Evolutionary conservation across 2,329 filamentous ascomycete genomes (phyloP), one percentile per base, ranked within the genome.

Genomic region (Cytospora chrysosperma): DNA sequence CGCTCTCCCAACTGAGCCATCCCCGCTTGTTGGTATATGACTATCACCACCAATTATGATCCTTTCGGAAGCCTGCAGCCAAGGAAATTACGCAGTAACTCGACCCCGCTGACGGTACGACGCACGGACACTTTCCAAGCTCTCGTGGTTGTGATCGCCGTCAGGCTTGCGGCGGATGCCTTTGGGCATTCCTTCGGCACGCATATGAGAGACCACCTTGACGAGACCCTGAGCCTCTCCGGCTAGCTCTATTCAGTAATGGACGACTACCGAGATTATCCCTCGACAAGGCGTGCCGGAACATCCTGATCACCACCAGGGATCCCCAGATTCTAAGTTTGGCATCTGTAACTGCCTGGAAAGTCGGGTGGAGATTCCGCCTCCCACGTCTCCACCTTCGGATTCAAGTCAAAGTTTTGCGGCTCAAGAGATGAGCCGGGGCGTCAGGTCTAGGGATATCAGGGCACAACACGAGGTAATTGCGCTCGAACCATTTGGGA

Each of bases 311-410:
- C 49, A 21, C 28, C 54, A 49, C 40, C 47, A 37, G 32, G 27
- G n/a, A 24, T 52, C 24, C 37, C 58, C 54, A 37, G 21, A 49
- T 62, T 55, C 59, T 65, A 65, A 59, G 53, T 65, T 65, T 65
- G 60, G 63, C 59, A 65, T 32, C 59, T 50, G n/a, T n/a, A 55
- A 53, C 59, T 61, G 59, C 51, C 51, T 55, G 32, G 37, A 53
- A 47, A 27, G 55, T 40, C 51, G 37, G 37, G 51, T 21, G 49
- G 27, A 37, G 51, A 55, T 55, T 13, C n/a, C 43, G 8, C 24
- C 9, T 13, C 43, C 43, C 10, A 13, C 8, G 43, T 47, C 43
- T 24, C 43, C 43, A 47, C 43, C 43, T 24, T 34, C n/a, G n/a
- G 43, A 47, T 47, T 24, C n/a, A 47, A 9, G 13, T n/a, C n/a